phyloP scores from a whole-genome alignment of 2,329 filamentous ascomycete genomes.

The Xylariales sp. region DNA sequence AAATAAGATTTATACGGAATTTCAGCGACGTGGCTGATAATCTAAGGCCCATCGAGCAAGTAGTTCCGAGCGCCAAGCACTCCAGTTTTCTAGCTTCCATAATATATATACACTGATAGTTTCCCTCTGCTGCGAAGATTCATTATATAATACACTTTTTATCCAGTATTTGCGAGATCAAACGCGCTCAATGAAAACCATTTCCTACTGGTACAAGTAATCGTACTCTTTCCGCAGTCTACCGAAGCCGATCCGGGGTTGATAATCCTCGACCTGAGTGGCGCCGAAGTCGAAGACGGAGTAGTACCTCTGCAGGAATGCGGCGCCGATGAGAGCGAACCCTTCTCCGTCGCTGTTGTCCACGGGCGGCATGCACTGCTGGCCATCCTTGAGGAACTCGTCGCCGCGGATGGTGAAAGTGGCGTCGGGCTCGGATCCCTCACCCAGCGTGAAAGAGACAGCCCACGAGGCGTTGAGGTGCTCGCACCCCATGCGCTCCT shows the following conservation, averaged over 20 bases:
- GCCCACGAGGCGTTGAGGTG: conserved; percentile 32
- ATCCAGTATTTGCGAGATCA: too few relatives aligned
- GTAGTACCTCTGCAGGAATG: conserved; percentile 26
- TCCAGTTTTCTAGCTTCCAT: too few relatives aligned
- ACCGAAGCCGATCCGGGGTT: conserved; percentile 12
- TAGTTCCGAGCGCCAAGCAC: too few relatives aligned
- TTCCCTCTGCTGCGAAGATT: too few relatives aligned
- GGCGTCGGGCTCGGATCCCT: conserved; percentile 12
- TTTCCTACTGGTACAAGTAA: too few relatives aligned
- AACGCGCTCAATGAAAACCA: too few relatives aligned
- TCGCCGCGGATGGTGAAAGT: conserved; percentile 23
- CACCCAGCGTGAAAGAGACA: conserved; percentile 22
- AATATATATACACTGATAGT: too few relatives aligned
- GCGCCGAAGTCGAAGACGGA: conserved; percentile 27
- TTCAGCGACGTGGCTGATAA: too few relatives aligned
- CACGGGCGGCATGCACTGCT: conserved; percentile 32
- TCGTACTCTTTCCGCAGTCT: conserved; percentile 11
- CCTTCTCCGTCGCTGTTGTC: conserved; percentile 15
- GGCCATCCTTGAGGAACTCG: conserved; percentile 25
- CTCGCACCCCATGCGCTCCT: conserved; percentile 26
- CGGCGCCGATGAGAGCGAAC: conserved; percentile 24
- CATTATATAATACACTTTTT: too few relatives aligned
- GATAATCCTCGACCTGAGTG: conserved; percentile 8
- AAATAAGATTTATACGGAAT: too few relatives aligned
- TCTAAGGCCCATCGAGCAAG: too few relatives aligned